phyloP scores from a whole-genome alignment of 768 basidiomycete genomes.

The Dendrothele bispora region DNA sequence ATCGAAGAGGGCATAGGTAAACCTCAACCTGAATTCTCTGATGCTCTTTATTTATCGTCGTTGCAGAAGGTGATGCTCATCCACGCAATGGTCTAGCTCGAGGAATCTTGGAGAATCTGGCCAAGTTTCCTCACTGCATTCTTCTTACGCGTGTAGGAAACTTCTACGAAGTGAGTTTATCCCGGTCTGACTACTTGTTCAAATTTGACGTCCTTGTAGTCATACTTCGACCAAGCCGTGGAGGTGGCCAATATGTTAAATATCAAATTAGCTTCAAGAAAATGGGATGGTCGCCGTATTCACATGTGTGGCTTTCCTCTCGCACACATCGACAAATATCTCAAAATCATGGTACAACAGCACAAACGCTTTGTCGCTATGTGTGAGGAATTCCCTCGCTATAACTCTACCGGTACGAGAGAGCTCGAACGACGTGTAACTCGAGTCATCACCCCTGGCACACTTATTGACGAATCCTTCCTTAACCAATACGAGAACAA shows the following conservation, averaged over 20 bases:
- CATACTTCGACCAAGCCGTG: conserved; percentile 89
- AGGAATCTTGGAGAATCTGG: conserved; percentile 70
- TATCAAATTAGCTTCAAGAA: conserved; percentile 80
- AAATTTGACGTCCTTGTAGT: conserved; percentile 46
- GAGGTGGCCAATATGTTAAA: conserved; percentile 75
- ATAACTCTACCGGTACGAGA: conserved; percentile 44
- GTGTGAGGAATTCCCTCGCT: conserved; percentile 85
- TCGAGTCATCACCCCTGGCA: conserved; percentile 90
- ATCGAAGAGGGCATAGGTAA: not conserved
- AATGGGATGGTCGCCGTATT: conserved; percentile 68
- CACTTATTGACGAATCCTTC: conserved; percentile 90
- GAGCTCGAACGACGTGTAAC: conserved; percentile 80
- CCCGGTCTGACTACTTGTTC: conserved; percentile 7
- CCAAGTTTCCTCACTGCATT: conserved; percentile 83
- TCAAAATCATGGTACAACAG: conserved; percentile 83
- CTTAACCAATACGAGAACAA: conserved; percentile 86
- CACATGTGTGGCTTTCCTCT: conserved; percentile 93
- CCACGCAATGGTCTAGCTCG: conserved; percentile 56
- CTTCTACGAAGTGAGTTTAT: conserved; percentile 80
- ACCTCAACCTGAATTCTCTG: not conserved
- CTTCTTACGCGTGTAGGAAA: conserved; percentile 91
- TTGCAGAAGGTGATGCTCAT: not conserved
- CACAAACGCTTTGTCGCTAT: conserved; percentile 86
- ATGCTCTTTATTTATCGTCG: not conserved
- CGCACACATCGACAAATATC: conserved; percentile 78